Percentiles rank a stretch among this genome's conserved stretches.
These are phyloP conservation scores for Sporothrix schenckii DNA, from an alignment of 2,329 filamentous ascomycete species.

Conservation along the genomic window DNA sequence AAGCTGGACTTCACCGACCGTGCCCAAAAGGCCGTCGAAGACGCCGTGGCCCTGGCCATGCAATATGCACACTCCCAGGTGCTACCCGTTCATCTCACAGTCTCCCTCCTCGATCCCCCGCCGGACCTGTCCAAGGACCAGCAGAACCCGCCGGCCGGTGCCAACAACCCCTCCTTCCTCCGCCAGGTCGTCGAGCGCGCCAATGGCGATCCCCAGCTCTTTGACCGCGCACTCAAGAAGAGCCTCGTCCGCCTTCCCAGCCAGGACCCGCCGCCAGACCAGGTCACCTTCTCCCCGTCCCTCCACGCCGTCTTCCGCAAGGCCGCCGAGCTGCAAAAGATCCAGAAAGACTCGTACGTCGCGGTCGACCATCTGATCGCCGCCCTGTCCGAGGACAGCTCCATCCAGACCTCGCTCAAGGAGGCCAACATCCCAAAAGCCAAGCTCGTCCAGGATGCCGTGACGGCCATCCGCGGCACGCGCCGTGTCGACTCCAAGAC, in stretches of 20 bases:
- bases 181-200: conserved; percentile 92
- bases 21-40: conserved; percentile 84
- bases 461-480: conserved; percentile 88
- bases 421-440: conserved; percentile 90
- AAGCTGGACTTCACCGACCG: conserved; percentile 92
- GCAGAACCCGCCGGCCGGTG: conserved; percentile 69
- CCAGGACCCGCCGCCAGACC: conserved; percentile 92
- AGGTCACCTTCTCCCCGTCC: conserved; percentile 76
- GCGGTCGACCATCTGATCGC: conserved; percentile 94
- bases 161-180: conserved; percentile 72
- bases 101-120: conserved; percentile 75
- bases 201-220: conserved; percentile 85
- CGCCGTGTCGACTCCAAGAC: conserved; percentile 94
- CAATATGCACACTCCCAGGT: conserved; percentile 92
- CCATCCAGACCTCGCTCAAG: conserved; percentile 72
- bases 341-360: conserved; percentile 95
- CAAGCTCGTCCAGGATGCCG: conserved; percentile 87
- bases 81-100: conserved; percentile 84
- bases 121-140: conserved; percentile 79
- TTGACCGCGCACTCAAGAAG: conserved; percentile 91
- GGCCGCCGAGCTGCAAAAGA: conserved; percentile 87
- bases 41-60: conserved; percentile 84
- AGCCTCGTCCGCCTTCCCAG: conserved; percentile 84
- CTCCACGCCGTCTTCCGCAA: conserved; percentile 82
- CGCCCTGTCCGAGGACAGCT: conserved; percentile 75